Evolutionary conservation across 352 stramenopile genomes (phyloP).

Genomic region (Pythium plurisporium): DNA sequence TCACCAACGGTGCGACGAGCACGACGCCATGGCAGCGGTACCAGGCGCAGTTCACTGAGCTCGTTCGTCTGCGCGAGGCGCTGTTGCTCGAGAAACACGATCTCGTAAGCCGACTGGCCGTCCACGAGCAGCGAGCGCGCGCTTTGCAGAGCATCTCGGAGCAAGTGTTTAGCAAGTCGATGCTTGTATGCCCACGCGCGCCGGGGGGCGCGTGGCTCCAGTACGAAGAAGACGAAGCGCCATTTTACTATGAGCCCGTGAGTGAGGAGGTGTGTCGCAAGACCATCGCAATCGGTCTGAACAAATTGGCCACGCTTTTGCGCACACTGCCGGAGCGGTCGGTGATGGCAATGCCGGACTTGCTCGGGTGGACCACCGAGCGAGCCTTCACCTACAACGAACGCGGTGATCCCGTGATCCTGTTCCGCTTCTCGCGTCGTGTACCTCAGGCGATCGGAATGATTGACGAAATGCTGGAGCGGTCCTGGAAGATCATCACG

Average conservation of each 20-base stretch:
- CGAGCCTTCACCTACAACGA: conserved; percentile 11
- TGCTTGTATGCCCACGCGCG: conserved; percentile 19
- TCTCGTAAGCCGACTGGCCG: neutral
- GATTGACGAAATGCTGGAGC: conserved; percentile 4
- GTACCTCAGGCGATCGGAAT: neutral
- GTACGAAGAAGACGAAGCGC: conserved; percentile 17
- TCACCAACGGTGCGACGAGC: neutral
- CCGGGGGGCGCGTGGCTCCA: conserved; percentile 17
- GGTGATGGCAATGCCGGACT: neutral
- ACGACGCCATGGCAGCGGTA: neutral
- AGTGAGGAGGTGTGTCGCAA: conserved; percentile 12
- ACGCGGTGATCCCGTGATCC: conserved; percentile 8
- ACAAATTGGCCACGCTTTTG: conserved; percentile 14
- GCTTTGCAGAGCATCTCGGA: conserved; percentile 22
- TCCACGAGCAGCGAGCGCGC: conserved; percentile 15
- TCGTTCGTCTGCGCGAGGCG: conserved; percentile 13
- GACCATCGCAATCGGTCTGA: conserved; percentile 13
- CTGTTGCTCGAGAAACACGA: conserved; percentile 14
- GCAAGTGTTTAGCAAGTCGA: conserved; percentile 12
- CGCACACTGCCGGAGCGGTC: neutral
- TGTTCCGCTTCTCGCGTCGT: conserved; percentile 18
- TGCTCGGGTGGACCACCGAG: conserved; percentile 17
- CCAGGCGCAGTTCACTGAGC: conserved; percentile 12
- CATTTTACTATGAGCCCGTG: conserved; percentile 21
- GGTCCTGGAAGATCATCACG: conserved; percentile 20